A percentile compares a stretch with the other conserved stretches of the same genome.
Conservation (phyloP, 129 eudicot genomes). For the Flaveria robusta region DNA sequence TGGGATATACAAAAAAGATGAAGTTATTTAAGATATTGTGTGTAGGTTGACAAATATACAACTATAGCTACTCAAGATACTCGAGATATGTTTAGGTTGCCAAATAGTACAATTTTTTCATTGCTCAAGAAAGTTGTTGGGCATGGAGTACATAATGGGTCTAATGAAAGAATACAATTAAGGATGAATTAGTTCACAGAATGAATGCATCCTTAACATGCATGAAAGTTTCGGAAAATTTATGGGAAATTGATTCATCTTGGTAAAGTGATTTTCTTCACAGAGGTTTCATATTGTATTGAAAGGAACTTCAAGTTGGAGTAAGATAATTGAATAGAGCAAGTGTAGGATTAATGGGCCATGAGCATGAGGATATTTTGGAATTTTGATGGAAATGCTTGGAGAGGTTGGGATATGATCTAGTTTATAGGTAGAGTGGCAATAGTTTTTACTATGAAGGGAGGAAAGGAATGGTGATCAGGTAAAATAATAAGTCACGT, state of each 20-base stretch:
- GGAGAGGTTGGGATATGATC: conserved; percentile 9
- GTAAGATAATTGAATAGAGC: conserved; percentile 1
- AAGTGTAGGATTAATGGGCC: conserved; percentile 13
- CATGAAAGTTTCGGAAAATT: neutral
- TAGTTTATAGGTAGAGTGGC: conserved; percentile 5
- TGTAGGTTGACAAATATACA: too few relatives aligned
- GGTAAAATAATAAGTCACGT: neutral
- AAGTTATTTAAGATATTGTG: too few relatives aligned
- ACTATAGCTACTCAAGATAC: too few relatives aligned
- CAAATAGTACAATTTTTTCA: too few relatives aligned
- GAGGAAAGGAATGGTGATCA: conserved; percentile 7
- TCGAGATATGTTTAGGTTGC: too few relatives aligned
- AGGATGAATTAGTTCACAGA: conserved; percentile 7
- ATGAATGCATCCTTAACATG: neutral
- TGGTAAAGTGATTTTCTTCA: neutral
- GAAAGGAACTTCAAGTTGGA: conserved; percentile 22
- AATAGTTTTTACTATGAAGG: neutral
- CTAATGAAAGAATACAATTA: neutral
- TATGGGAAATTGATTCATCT: neutral
- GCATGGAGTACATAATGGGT: conserved; percentile 10
- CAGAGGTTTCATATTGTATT: neutral
- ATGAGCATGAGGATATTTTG: conserved; percentile 14
- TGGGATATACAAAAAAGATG: too few relatives aligned
- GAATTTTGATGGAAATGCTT: conserved; percentile 13
- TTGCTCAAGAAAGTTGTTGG: too few relatives aligned